Conservation (phyloP, 352 stramenopile genomes). For the Phytopythium oedochilum region DNA sequence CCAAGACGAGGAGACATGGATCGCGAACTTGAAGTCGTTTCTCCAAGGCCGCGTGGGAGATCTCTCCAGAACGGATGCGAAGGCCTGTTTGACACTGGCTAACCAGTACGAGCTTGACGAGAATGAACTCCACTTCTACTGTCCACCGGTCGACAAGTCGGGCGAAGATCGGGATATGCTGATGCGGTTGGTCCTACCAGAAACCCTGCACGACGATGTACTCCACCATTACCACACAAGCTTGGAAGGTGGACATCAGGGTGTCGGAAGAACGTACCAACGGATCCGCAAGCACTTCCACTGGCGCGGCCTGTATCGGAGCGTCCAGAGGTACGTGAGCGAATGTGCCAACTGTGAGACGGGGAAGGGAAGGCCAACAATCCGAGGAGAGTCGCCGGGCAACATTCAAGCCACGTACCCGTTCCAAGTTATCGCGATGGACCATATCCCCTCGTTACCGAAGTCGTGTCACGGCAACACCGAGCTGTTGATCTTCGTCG, state of each 20-base stretch:
- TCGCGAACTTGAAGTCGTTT: constrained; percentile 1
- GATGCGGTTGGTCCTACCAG: constrained; percentile 6
- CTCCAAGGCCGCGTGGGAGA: neutral
- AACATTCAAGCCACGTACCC: constrained; percentile 8
- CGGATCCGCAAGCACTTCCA: constrained; percentile 2
- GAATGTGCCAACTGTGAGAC: neutral
- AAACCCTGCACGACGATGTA: constrained; percentile 5
- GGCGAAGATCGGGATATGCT: neutral
- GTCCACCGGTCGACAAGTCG: neutral
- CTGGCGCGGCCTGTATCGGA: constrained; percentile 1
- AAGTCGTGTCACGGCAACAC: constrained; percentile 7
- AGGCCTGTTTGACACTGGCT: too few relatives aligned
- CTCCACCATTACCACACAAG: constrained; percentile 10
- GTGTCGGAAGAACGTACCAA: constrained; percentile 2
- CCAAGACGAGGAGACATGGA: constrained; percentile 8
- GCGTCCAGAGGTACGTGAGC: constrained; percentile 2
- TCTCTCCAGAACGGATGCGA: too few relatives aligned
- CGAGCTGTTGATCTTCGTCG: constrained; percentile 1
- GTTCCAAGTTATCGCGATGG: constrained; percentile 10
- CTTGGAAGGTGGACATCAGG: constrained; percentile 9
- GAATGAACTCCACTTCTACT: neutral
- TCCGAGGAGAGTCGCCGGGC: constrained; percentile 6
- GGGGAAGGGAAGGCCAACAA: neutral
- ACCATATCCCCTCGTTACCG: constrained; percentile 10
- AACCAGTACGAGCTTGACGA: constrained; percentile 1